phyloP scores from a whole-genome alignment of 1,284 basidiomycete genomes.

The Trichosporon coremiiforme region DNA sequence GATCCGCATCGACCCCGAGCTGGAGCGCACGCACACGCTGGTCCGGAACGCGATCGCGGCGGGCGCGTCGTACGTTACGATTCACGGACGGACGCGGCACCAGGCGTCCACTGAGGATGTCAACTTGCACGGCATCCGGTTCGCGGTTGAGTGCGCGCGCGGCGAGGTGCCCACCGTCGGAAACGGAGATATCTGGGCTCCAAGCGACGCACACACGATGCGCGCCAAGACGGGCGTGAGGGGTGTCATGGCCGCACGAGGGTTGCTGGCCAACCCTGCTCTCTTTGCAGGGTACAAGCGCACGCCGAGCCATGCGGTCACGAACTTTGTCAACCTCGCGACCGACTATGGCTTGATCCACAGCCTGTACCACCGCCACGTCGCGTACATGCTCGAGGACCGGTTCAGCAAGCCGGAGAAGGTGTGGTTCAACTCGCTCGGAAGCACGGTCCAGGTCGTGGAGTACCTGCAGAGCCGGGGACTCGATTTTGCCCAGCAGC shows the following conservation, averaged over 20 bases:
- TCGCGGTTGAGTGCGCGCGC: constrained; percentile 60
- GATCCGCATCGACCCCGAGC: constrained; percentile 63
- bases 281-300: constrained; percentile 61
- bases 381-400: constrained; percentile 63
- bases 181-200: constrained; percentile 64
- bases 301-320: constrained; percentile 60
- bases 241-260: constrained; percentile 65
- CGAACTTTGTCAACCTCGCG: constrained; percentile 59
- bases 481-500: constrained; percentile 36
- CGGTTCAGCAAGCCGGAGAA: constrained; percentile 58
- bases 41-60: constrained; percentile 57
- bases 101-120: constrained; percentile 62
- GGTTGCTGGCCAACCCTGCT: constrained; percentile 63
- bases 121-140: constrained; percentile 59
- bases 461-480: constrained; percentile 59
- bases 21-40: constrained; percentile 60
- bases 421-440: constrained; percentile 61
- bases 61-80: constrained; percentile 58
- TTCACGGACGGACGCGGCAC: constrained; percentile 64
- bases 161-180: constrained; percentile 62
- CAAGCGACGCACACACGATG: constrained; percentile 59
- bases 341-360: constrained; percentile 60
- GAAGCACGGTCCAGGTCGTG: constrained; percentile 58
- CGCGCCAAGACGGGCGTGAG: constrained; percentile 58
- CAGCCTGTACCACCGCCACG: constrained; percentile 60